phyloP scores from a whole-genome alignment of 169 alveolate genomes.

The Plasmodium inui region DNA sequence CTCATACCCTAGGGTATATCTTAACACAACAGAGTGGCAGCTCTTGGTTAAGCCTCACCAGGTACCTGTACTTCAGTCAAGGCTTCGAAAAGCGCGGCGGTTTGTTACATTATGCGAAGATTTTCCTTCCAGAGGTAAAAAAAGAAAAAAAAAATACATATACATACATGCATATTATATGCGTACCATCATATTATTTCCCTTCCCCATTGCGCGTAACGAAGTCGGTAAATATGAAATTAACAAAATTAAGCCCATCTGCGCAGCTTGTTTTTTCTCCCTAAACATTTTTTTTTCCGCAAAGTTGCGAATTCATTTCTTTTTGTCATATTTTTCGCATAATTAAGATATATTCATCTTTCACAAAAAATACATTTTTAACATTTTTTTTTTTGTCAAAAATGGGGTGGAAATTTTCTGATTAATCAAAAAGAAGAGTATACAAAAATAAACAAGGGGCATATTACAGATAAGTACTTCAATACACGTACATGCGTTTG shows the following conservation, averaged over 20 bases:
- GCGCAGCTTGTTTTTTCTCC: background rate
- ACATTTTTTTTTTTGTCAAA: conserved; percentile 1
- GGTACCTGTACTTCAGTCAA: background rate
- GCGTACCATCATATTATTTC: background rate
- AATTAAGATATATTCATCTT: background rate
- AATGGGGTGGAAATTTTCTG: background rate
- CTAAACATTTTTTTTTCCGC: background rate
- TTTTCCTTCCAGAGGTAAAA: background rate
- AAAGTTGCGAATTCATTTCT: background rate
- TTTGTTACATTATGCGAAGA: background rate
- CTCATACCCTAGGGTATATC: background rate
- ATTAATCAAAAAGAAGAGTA: background rate
- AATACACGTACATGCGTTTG: background rate
- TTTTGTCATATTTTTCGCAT: background rate
- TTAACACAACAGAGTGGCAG: background rate
- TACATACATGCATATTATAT: background rate
- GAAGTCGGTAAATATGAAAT: background rate
- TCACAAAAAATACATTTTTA: background rate
- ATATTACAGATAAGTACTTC: background rate
- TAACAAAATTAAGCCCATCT: background rate
- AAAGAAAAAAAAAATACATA: background rate
- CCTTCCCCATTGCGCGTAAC: background rate
- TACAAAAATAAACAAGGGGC: background rate
- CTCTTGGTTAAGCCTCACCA: background rate
- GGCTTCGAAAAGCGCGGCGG: background rate